Percentiles rank a stretch among this genome's conserved stretches.
Conservation (phyloP, 176 grass and related monocot genomes). For the Elymus sibiricus region DNA sequence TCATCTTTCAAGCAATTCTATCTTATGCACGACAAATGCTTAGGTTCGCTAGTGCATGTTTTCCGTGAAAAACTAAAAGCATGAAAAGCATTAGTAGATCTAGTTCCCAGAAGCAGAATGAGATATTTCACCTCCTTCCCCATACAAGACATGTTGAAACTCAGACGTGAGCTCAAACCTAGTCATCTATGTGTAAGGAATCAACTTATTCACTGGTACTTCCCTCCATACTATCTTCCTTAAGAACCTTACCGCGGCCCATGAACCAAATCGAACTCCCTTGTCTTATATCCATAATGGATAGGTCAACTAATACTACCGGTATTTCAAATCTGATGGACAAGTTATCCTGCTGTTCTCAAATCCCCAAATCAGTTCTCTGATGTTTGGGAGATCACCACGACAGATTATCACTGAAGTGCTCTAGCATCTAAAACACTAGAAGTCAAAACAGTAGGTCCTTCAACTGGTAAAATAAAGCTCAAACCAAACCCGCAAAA, state of each 20-base stretch:
- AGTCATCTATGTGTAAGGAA: neutral
- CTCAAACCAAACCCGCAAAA: neutral
- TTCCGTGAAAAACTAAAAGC: neutral
- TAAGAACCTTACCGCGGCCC: neutral
- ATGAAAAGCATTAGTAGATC: neutral
- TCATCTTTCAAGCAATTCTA: conserved; percentile 1
- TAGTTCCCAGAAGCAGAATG: conserved; percentile 9
- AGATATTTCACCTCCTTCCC: neutral
- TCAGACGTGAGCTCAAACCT: neutral
- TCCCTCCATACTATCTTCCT: neutral
- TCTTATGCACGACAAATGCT: neutral
- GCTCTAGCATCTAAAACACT: neutral
- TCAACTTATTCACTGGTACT: neutral
- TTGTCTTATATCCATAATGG: neutral
- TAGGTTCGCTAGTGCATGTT: neutral
- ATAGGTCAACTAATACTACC: conserved; percentile 4
- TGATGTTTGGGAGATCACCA: neutral
- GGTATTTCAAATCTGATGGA: conserved; percentile 1
- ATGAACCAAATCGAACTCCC: neutral
- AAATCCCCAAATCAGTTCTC: neutral
- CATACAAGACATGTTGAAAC: neutral
- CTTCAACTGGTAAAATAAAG: neutral
- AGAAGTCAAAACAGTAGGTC: neutral
- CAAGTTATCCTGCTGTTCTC: neutral
- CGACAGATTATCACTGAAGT: neutral